Base-by-base conservation (phyloP, 129 eudicot genomes). In the Artemisia tridentata region DNA sequence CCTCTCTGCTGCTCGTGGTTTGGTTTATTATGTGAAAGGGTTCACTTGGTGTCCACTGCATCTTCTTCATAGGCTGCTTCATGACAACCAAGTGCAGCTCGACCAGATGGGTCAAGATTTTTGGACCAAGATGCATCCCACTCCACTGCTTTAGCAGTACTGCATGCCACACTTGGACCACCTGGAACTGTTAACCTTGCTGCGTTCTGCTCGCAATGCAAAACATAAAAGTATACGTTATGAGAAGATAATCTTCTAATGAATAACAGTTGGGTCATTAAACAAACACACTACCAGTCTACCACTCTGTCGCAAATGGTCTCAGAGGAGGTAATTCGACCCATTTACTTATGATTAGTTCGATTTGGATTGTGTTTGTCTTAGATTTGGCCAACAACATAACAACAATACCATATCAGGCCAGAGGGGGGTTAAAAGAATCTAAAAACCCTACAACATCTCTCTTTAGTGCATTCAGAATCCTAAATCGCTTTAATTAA, bases 91-190 rank as follows among this genome's bases (percentile, higher is more conserved):
- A 95, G 97, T 23, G 97, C 99, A 65, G 99, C 99, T 65, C 99
- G 83, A 48, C 99, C 99, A 17, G 99, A 90, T 2, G 99, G 99
- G 76, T 95, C 99, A 48, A 83, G 96, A 76, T 95, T 90, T 16
- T 95, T 95, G 5, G 97, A 88, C 99, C 99, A 95, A 5, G 99
- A 78, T 4, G 99, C 99, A 84, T 95, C 99, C 99, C 99, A 95
- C 76, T 95, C 99, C 60, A 95, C 87, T 41, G 99, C 97, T 69
- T 95, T 90, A 46, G 99, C 99, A 5, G 96, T 88, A 74, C 99
- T 95, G 79, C 99, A 95, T 21, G 99, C 99, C 79, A 95, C 93
- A 67, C 93, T 90, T 59, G 97, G 99, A 70, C 99, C 97, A 5
- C 97, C 97, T 11, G 99, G 97, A 57, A 95, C 99, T 1, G 99